Evolutionary conservation across 306 rosid genomes (phyloP), one percentile per base, ranked within the genome.

Genomic region (Quercus engelmannii): DNA sequence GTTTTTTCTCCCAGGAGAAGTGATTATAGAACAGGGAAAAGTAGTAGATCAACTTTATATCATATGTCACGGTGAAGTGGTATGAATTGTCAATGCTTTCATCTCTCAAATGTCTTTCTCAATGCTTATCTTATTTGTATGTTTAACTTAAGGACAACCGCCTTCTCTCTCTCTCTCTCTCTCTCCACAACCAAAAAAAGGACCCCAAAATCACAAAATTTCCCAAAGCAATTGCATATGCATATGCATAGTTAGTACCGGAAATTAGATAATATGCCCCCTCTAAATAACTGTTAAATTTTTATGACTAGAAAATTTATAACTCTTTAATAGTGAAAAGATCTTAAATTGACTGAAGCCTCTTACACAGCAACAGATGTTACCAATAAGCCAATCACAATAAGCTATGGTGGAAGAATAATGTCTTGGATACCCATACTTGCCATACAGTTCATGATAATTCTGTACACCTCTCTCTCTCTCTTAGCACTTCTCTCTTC

Each of bases 1-100:
- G 83, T 86, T 91, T 83, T 89, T 91, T 83, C 84, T 91, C 63
- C 96, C 85, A 20, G 89, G 84, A 69, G 91, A 89, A 87, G 84
- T 87, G 80, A 83, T 89, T 55, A 46, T 86, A 79, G 93, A 87
- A 80, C 83, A 84, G 72, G 96, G 90, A 69, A 78, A 81, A 74
- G 79, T 87, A 13, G 78, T 82, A 54, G 90, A 89, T 79, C 88
- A 89, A 71, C 81, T 91, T 30, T 91, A 91, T 70, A 76, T 89
- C 69, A 86, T 87, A 69, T 87, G 88, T 80, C 74, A 89, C 49
- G 96, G 96, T 55, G 86, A 74, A 72, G 81, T 91, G 96, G 96
- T 91, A 89, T 14, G 83, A 61, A 31, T 71, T 52, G 11, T 18
- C 49, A 23, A 59, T 23, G 33, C 31, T 23, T 59, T 23, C 31